A percentile compares a stretch with the other conserved stretches of the same genome.
Conservation (phyloP, 306 rosid species). For the Quercus bicolor region DNA sequence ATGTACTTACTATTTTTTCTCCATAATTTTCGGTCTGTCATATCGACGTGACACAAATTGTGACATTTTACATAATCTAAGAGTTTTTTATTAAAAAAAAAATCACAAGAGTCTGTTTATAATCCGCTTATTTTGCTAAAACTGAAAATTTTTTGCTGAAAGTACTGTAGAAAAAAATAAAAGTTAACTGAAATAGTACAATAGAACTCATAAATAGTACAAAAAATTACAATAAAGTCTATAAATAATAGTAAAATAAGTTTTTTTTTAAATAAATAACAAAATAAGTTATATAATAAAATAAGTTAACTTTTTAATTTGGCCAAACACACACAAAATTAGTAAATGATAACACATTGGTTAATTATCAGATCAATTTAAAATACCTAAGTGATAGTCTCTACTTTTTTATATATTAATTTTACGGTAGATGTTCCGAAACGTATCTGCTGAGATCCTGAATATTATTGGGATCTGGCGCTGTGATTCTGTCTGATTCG, state of each 20-base stretch:
- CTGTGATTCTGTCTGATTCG: constrained; percentile 45
- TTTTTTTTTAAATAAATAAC: too few species aligned
- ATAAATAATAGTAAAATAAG: too few species aligned
- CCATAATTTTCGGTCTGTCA: fast-evolving
- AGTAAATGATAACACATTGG: too few species aligned
- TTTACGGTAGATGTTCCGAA: not conserved
- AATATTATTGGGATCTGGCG: constrained; percentile 52
- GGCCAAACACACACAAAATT: too few species aligned
- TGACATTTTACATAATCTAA: too few species aligned
- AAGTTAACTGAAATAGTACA: too few species aligned
- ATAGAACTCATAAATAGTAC: fast-evolving
- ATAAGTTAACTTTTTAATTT: too few species aligned
- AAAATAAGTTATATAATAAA: too few species aligned
- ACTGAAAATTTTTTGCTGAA: fast-evolving
- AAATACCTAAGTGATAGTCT: not conserved
- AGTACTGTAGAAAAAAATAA: fast-evolving
- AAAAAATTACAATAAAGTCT: fast-evolving
- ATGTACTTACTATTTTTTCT: too few species aligned
- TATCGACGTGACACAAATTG: too few species aligned
- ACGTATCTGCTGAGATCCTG: constrained; percentile 36
- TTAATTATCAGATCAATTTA: not conserved
- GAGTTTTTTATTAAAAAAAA: too few species aligned
- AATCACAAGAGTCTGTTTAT: fast-evolving
- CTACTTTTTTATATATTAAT: too few species aligned
- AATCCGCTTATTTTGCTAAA: fast-evolving